Evolutionary conservation across 495 filamentous ascomycete genomes (phyloP).

Genomic region (Annulohypoxylon moriforme): DNA sequence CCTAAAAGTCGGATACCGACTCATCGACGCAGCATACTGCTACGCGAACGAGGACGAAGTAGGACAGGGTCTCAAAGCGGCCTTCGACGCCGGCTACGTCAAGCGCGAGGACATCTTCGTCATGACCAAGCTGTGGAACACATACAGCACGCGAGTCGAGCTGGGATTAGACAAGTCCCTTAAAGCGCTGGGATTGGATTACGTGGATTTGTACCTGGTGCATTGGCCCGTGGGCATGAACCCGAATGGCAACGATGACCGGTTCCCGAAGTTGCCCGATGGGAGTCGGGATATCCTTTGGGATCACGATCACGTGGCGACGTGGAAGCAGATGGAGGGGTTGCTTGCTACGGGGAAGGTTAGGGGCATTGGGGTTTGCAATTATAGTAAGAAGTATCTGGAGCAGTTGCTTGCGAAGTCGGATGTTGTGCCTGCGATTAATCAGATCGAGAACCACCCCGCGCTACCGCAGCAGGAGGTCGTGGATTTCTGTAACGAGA

Average conservation of each 20-base stretch:
- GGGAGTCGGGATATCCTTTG: constrained; percentile 75
- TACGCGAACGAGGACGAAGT: constrained; percentile 70
- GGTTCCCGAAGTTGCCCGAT: constrained; percentile 78
- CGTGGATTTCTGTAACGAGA: constrained; percentile 76
- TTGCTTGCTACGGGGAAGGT: constrained; percentile 74
- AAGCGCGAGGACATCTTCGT: constrained; percentile 85
- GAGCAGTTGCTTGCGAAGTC: constrained; percentile 76
- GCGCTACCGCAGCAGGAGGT: constrained; percentile 87
- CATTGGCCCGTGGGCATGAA: constrained; percentile 92
- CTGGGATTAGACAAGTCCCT: constrained; percentile 76
- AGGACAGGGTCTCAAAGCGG: constrained; percentile 67
- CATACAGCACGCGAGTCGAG: constrained; percentile 75
- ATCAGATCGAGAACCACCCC: constrained; percentile 93
- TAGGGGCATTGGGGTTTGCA: constrained; percentile 83
- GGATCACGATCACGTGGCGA: constrained; percentile 73
- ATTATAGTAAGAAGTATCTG: constrained; percentile 80
- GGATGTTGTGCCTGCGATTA: constrained; percentile 78
- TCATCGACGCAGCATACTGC: constrained; percentile 69
- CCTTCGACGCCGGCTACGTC: constrained; percentile 71
- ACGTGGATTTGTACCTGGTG: constrained; percentile 83
- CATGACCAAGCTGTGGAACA: constrained; percentile 86
- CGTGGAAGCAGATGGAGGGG: constrained; percentile 85
- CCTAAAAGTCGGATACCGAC: constrained; percentile 72
- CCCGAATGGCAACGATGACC: constrained; percentile 77
- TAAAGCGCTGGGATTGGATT: constrained; percentile 76